Conservation (phyloP, 768 basidiomycete species). For the Leucosporidium yakuticum region DNA sequence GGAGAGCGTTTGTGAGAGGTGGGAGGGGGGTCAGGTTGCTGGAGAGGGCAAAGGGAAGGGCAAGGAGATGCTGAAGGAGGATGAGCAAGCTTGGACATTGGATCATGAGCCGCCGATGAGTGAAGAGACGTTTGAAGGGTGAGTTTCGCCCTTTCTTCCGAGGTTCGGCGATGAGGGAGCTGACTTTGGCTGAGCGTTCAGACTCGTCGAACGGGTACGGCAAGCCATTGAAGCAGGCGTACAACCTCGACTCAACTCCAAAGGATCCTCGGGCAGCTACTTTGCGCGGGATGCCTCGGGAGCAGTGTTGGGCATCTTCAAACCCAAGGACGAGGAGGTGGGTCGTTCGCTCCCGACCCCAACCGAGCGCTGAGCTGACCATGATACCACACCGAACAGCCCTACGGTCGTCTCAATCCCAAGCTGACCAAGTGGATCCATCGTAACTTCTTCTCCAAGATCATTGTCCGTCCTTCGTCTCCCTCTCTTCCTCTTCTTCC, state of each 20-base stretch:
- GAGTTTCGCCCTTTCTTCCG: slow-evolving; percentile 38
- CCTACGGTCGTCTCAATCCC: slow-evolving; percentile 79
- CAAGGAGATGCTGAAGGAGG: neutral
- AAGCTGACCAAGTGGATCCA: slow-evolving; percentile 50
- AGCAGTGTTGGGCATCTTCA: slow-evolving; percentile 61
- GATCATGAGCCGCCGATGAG: slow-evolving; percentile 74
- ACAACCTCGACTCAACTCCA: slow-evolving; percentile 84
- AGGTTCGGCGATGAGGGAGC: slow-evolving; percentile 23
- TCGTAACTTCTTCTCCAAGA: slow-evolving; percentile 43
- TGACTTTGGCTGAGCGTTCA: slow-evolving; percentile 39
- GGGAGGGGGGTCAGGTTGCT: neutral
- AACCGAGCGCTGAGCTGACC: too few relatives aligned
- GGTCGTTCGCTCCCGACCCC: neutral
- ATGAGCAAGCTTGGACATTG: slow-evolving; percentile 51
- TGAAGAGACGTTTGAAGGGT: slow-evolving; percentile 65
- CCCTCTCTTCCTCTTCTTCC: neutral
- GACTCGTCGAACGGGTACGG: slow-evolving; percentile 60
- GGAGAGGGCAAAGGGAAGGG: slow-evolving; percentile 1
- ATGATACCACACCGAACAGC: slow-evolving; percentile 64
- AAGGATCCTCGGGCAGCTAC: slow-evolving; percentile 77
- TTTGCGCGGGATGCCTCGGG: slow-evolving; percentile 62
- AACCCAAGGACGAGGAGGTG: slow-evolving; percentile 57
- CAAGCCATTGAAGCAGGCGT: slow-evolving; percentile 67
- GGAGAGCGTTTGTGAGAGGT: neutral
- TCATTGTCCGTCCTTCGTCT: slow-evolving; percentile 15